These are phyloP conservation scores for Poa pratensis DNA, from an alignment of 176 grass and related monocot species.

Conservation along the genomic window DNA sequence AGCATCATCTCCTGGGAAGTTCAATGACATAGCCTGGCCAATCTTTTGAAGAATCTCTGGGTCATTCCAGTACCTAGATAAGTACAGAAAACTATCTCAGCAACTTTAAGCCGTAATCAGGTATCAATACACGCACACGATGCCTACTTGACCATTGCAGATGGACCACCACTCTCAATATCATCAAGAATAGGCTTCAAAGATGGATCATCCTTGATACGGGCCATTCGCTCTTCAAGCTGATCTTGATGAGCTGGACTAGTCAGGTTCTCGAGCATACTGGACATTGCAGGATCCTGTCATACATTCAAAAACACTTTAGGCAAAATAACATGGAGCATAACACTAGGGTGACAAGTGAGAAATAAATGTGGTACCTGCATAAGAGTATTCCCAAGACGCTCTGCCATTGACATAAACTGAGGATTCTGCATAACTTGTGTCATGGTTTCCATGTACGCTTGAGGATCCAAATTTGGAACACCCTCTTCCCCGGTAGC, in stretches of 20 bases:
- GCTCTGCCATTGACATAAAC: conserved; percentile 88
- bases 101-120: neutral
- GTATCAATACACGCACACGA: neutral
- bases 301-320: conserved; percentile 3
- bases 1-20: conserved; percentile 62
- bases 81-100: conserved; percentile 28
- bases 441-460: conserved; percentile 81
- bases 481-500: conserved; percentile 65
- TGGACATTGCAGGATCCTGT: conserved; percentile 89
- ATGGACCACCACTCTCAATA: conserved; percentile 79
- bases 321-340: neutral
- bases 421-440: conserved; percentile 96
- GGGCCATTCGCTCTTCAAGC: conserved; percentile 80
- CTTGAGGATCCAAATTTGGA: conserved; percentile 73
- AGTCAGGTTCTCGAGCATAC: conserved; percentile 78
- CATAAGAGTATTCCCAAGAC: conserved; percentile 83
- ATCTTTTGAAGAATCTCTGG: conserved; percentile 90
- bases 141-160: conserved; percentile 97
- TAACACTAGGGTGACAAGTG: neutral
- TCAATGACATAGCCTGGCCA: conserved; percentile 85
- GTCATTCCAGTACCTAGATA: conserved; percentile 97
- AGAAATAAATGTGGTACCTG: conserved; percentile 51
- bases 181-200: conserved; percentile 92
- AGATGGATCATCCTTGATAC: conserved; percentile 83
- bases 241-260: conserved; percentile 86